Base-by-base conservation (phyloP, 306 rosid genomes). In the Sophora flavescens region DNA sequence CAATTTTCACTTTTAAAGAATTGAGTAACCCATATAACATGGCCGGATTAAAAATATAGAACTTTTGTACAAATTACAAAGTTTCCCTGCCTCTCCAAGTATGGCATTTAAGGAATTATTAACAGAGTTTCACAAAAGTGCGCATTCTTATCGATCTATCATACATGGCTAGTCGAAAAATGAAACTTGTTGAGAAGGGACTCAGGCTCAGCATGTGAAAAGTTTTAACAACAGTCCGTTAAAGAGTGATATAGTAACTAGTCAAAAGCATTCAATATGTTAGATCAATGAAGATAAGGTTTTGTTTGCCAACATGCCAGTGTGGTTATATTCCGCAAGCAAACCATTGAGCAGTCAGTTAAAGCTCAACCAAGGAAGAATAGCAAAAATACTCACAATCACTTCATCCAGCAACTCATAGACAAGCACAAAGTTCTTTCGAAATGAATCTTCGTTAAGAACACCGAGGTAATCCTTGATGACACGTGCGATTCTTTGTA, bases 331-430 rank as follows among this genome's bases (percentile, higher is more conserved):
- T 60, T 59, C 61, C 9, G 1, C 63, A 54, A 32, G 66, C 26
- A 56, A 42, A 76, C 15, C 64, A 62, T 51, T 61, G 3, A 78
- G 59, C 56, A 75, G 38, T 32, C 33, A 66, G 38, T 52, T 53
- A 26, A 70, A 26, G 18, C 36, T 53, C 33, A 70, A 16, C 53
- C 39, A 72, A 72, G 26, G 53, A 48, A 75, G 32, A 73, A 51
- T 0, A 16, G 56, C 5, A 57, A 75, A 22, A 22, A 65, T 13
- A 80, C 98, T 91, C 78, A 89, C 99, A 77, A 96, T 88, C 30
- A 91, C 88, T 89, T 95, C 97, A 87, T 92, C 99, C 57, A 95
- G 88, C 85, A 95, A 87, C 84, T 95, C 97, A 77, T 92, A 95
- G 16, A 95, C 99, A 4, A 95, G 97, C 82, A 92, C 97, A 6